These are phyloP conservation scores for Musa troglodytarum DNA, from an alignment of 176 grass and related monocot species.

Conservation along the genomic window DNA sequence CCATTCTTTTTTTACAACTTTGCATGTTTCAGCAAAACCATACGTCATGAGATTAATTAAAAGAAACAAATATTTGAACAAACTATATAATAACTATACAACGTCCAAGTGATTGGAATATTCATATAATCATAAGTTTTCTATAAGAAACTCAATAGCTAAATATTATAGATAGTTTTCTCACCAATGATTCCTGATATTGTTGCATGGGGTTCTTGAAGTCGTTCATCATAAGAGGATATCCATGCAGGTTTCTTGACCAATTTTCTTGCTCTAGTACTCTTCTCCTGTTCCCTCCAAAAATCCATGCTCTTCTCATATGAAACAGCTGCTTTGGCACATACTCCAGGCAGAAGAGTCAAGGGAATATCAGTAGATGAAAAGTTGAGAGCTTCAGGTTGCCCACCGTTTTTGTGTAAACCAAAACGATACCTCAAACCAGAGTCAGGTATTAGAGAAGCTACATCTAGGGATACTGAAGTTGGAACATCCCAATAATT, in stretches of 20 bases:
- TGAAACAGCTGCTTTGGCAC: conserved; percentile 29
- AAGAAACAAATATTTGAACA: background rate
- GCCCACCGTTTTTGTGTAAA: conserved; percentile 23
- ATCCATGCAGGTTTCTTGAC: background rate
- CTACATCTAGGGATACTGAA: conserved; percentile 23
- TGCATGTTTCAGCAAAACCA: background rate
- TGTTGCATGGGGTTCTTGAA: conserved; percentile 22
- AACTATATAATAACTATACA: background rate
- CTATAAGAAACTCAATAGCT: background rate
- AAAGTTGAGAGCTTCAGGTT: conserved; percentile 20
- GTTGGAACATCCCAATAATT: conserved; percentile 31
- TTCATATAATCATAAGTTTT: background rate
- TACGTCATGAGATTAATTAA: background rate
- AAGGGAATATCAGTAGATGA: background rate
- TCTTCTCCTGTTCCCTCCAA: conserved; percentile 25
- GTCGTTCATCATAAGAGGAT: conserved; percentile 11
- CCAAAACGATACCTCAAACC: conserved; percentile 26
- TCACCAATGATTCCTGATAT: conserved; percentile 30
- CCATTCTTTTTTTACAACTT: background rate
- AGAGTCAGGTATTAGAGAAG: conserved; percentile 24
- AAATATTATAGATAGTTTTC: background rate
- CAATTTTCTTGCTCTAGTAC: background rate
- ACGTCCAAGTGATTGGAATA: background rate
- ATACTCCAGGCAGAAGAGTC: conserved; percentile 26
- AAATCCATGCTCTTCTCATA: conserved; percentile 23